Conservation (phyloP, 805 yeast species). For the Yarrowia alimentaria region DNA sequence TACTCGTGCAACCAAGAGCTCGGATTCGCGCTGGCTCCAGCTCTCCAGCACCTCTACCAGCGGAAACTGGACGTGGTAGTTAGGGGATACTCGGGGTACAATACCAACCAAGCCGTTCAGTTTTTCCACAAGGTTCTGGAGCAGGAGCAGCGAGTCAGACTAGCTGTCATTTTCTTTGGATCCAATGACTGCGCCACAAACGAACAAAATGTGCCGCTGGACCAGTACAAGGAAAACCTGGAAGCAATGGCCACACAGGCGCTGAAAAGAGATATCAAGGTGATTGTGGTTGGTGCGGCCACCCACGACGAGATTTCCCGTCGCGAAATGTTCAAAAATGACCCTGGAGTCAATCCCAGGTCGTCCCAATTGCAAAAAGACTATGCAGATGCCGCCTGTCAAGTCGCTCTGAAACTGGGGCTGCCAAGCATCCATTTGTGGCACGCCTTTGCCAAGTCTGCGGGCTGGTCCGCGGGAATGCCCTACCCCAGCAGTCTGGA, state of each 20-base stretch:
- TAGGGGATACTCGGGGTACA: conserved; percentile 79
- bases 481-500: conserved; percentile 32
- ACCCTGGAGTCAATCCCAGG: conserved; percentile 46
- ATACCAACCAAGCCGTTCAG: conserved; percentile 55
- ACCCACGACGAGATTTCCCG: conserved; percentile 42
- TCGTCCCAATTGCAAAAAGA: conserved; percentile 45
- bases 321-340: conserved; percentile 23
- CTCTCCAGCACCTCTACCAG: conserved; percentile 42
- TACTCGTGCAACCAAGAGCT: conserved; percentile 45
- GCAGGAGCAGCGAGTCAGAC: conserved; percentile 46
- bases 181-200: conserved; percentile 66
- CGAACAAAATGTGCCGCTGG: conserved; percentile 54
- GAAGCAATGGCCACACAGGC: conserved; percentile 45
- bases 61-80: conserved; percentile 66
- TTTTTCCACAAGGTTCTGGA: conserved; percentile 53
- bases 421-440: conserved; percentile 62
- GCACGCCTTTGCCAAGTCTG: conserved; percentile 44
- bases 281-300: conserved; percentile 64
- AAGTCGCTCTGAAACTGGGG: conserved; percentile 46
- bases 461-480: conserved; percentile 44
- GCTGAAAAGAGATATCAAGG: conserved; percentile 46
- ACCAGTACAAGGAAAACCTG: conserved; percentile 51
- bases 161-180: conserved; percentile 61
- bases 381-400: conserved; percentile 53
- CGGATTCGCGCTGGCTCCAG: conserved; percentile 53